A percentile compares a stretch with the other conserved stretches of the same genome.
These are phyloP conservation scores for Lactarius indigo DNA, from an alignment of 768 basidiomycete species.

Conservation along the genomic window DNA sequence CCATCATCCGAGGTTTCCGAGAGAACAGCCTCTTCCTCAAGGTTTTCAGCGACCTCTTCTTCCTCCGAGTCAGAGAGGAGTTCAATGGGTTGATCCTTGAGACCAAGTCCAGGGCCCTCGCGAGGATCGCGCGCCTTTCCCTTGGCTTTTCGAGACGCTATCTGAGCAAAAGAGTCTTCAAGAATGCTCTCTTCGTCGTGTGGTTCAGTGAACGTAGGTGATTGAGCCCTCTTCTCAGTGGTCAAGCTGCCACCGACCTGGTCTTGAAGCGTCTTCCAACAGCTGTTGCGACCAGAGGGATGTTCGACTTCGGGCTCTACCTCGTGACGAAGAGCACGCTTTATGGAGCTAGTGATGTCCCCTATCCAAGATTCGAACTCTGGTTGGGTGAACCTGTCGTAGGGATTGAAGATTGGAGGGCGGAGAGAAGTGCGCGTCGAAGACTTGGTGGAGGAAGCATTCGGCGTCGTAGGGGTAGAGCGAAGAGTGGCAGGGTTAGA, in stretches of 20 bases:
- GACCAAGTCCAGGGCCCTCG: slow-evolving; percentile 53
- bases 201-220: slow-evolving; percentile 27
- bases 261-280: slow-evolving; percentile 15
- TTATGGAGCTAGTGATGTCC: slow-evolving; percentile 55
- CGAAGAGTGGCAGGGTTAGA: slow-evolving; percentile 7
- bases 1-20: slow-evolving; percentile 52
- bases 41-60: slow-evolving; percentile 33
- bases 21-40: slow-evolving; percentile 24
- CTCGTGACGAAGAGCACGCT: slow-evolving; percentile 53
- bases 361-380: slow-evolving; percentile 73
- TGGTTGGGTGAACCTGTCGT: slow-evolving; percentile 63
- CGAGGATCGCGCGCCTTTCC: slow-evolving; percentile 62
- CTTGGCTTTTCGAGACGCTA: slow-evolving; percentile 43
- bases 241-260: slow-evolving; percentile 17
- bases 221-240: slow-evolving; percentile 11
- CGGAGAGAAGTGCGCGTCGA: slow-evolving; percentile 28
- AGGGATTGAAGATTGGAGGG: slow-evolving; percentile 65
- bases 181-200: slow-evolving; percentile 34
- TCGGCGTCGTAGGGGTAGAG: slow-evolving; percentile 8
- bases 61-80: slow-evolving; percentile 38
- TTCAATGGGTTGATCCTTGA: slow-evolving; percentile 46
- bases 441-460: neutral
- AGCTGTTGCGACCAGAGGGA: slow-evolving; percentile 1
- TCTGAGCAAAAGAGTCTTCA: slow-evolving; percentile 58
- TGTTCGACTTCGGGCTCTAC: slow-evolving; percentile 23